Conservation (phyloP, 1,284 basidiomycete genomes). For the Cutaneotrichosporon sp. region DNA sequence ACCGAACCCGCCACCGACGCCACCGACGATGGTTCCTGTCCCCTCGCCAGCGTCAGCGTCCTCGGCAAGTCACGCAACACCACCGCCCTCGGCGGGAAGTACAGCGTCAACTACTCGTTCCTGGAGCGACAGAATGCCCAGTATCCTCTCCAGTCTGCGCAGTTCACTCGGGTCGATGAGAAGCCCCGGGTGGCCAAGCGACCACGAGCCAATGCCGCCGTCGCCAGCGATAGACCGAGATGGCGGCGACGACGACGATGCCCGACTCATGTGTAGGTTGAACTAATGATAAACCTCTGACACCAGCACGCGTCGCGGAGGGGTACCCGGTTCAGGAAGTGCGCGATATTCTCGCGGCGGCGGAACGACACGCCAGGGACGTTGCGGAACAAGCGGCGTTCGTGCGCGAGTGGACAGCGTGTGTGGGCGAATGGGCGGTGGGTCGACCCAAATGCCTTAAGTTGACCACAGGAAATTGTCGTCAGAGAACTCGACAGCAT, state of each 20-base stretch:
- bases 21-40: too few species aligned
- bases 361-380: not conserved
- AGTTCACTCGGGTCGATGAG: not conserved
- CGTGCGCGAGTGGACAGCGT: not conserved
- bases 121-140: not conserved
- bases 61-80: not conserved
- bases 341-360: not conserved
- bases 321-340: not conserved
- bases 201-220: not conserved
- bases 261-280: not conserved
- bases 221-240: too few species aligned
- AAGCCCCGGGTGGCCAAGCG: not conserved
- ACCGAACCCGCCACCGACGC: too few species aligned
- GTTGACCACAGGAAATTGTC: not conserved
- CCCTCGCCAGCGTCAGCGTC: too few species aligned
- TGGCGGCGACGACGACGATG: not conserved
- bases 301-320: not conserved
- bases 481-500: not conserved
- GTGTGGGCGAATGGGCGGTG: not conserved
- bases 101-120: not conserved
- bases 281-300: not conserved
- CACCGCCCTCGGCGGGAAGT: not conserved
- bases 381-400: not conserved
- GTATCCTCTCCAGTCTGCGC: not conserved
- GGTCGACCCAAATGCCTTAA: not conserved